Base-by-base conservation (phyloP, 1,284 basidiomycete species). In the Cutaneotrichosporon sp. region DNA sequence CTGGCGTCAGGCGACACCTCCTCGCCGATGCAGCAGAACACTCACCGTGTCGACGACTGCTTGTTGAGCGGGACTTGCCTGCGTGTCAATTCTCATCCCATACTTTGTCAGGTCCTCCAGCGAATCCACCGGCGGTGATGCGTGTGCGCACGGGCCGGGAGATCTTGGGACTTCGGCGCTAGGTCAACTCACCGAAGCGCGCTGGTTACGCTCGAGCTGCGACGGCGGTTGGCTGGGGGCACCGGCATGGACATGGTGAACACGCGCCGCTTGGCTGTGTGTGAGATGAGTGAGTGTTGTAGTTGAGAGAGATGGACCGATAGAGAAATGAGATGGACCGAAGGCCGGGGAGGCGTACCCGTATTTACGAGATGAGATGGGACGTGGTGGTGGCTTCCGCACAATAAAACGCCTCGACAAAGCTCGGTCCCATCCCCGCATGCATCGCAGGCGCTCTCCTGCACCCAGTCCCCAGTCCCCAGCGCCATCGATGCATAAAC, bases 1-100 rank as follows among this genome's bases (percentile, higher is more conserved):
- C 25, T 46, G 22, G 10, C 6, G 20, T 25, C 14, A 26, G n/a
- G 25, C 12, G 5, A 10, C 3, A 39, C 12, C 19, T 17, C 20
- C 1, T 39, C 2, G 42, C 41, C 29, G 22, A 17, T 25, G 26
- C 27, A 14, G 5, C 10, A 16, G 24, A 5, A 14, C 19, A 52
- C 58, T 47, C 32, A 60, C 58, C 32, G 37, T 22, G 54, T 56
- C 29, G 46, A 29, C 22, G 46, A 51, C 34, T 64, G 61, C 39
- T 67, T 60, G 51, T 70, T 68, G 25, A 72, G 55, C 3, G 70
- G 70, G 32, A 70, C 61, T 49, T 67, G 67, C n/a, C 69, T 71
- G 8, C 27, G 42, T 31, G 35, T 54, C 46, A 55, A 24, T 31
- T 22, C 20, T 14, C 22, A 49, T 34, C 16, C 35, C 17, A 22